Evolutionary conservation across 176 grass and related monocot species (phyloP).

Genomic region (Musa itinerans): DNA sequence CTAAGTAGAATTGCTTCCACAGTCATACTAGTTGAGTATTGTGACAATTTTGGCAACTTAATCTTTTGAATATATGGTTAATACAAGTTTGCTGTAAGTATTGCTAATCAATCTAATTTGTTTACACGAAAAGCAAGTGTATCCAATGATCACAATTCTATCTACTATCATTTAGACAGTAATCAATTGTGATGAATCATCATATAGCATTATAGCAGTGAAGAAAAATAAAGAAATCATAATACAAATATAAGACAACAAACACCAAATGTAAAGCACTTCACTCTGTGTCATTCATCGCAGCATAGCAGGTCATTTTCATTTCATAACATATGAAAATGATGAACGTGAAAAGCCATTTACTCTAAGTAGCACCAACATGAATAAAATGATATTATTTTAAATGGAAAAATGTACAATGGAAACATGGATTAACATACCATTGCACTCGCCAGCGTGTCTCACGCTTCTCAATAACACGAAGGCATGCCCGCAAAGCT

Average conservation of each 20-base stretch:
- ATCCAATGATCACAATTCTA: no score
- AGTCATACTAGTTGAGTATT: not conserved
- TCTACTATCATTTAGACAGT: no score
- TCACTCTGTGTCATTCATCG: not conserved
- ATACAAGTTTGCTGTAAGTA: no score
- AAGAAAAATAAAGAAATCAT: not conserved
- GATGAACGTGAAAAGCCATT: not conserved
- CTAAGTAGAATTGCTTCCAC: not conserved
- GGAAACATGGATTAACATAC: constrained; percentile 28
- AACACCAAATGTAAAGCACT: not conserved
- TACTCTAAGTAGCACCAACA: no score
- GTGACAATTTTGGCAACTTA: not conserved
- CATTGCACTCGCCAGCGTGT: constrained; percentile 99
- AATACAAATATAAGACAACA: not conserved
- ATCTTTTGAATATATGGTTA: not conserved
- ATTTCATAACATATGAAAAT: not conserved
- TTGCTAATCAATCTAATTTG: no score
- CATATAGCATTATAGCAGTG: not conserved
- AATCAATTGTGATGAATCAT: not conserved
- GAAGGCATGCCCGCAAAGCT: constrained; percentile 84
- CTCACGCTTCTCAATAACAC: constrained; percentile 95
- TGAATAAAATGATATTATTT: not conserved
- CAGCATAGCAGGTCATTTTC: not conserved
- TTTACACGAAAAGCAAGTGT: no score
- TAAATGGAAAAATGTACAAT: not conserved